Base-by-base conservation (phyloP, 2,329 filamentous ascomycete genomes). In the Samsoniella hepiali region DNA sequence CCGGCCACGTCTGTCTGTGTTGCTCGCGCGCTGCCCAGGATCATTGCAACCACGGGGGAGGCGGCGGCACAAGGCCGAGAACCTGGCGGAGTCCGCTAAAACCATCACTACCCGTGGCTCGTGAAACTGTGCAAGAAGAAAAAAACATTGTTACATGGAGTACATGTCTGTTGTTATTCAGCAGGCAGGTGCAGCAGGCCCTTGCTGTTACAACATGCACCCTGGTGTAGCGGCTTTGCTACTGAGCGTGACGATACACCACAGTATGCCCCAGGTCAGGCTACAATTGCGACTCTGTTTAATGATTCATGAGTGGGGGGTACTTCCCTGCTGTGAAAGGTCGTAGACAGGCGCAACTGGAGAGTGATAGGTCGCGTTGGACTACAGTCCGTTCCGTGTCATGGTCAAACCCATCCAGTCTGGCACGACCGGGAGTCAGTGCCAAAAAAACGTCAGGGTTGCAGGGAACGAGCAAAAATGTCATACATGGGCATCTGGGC, bases 31-130 rank as follows among this genome's bases (percentile, higher is more conserved):
- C 22, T 22, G 22, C 15, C 11, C 47, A 15, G n/a, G 54, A 17
- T 17, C 29, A 17, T 49, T 36, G 22, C 11, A n/a, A 36, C 5
- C 42, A 7, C 40, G 17, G 17, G n/a, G 22, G 4, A 22, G 22
- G 22, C 22, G 22, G 55, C 55, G 55, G 55, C 47, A 58, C 29
- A 38, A 36, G 42, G 17, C 42, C 55, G 55, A 45, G n/a, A 55
- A 29, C 5, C 31, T 58, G 40, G 42, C 42, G 36, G 53, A 42
- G 38, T 27, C 40, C 27, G 40, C 29, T 17, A 36, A 34, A 29
- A 11, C 42, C 42, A 45, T 36, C 6, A 9, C 31, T 58, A 34
- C 29, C 40, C 55, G 31, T 36, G n/a, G 11, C 22, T 32, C 15
- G 56, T 49, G 42, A 38, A 29, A 49, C 56, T 15, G n/a, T 22